Evolutionary conservation across 1,284 basidiomycete species (phyloP), one percentile per base, ranked within the genome.

Genomic region (Heliocybe sulcata): DNA sequence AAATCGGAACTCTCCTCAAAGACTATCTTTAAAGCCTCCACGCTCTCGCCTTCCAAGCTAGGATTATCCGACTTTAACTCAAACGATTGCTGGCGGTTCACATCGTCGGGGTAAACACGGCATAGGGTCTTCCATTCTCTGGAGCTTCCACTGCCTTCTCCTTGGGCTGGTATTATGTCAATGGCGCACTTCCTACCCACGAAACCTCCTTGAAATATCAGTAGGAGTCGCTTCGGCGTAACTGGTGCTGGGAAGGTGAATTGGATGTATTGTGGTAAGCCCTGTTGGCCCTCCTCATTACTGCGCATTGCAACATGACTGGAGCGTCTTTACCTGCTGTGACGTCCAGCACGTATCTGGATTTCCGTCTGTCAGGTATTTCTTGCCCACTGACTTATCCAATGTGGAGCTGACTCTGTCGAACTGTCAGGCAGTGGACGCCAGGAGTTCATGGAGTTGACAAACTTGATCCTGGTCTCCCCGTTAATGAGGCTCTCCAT

Each of bases 291-390:
- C 19, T 4, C 8, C 38, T 50, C 16, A 27, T 35, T 12, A 52
- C 16, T 23, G 25, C 19, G 16, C 10, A 14, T 19, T 29, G 16
- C 51, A 31, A 52, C 9, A 23, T 3, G 8, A 26, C 20, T 6
- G 47, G 47, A 9, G 20, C 22, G 45, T 26, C 33, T 12, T 45
- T 25, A 85, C 90, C 75, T 89, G 85, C 67, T 87, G 83, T 25
- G 88, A 90, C 33, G 87, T 84, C 88, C 90, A 92, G 66, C 90
- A 92, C 20, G 90, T 91, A 66, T 89, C 89, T 56, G 82, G 79
- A 63, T 73, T 86, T 14, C 79, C 75, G 64, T 92, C 90, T 19
- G 82, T 77, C 20, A 92, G 76, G 65, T 80, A 68, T 63, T 84
- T 87, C 69, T 88, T 91, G 10, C 82, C 81, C 12, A 80, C 81